These are phyloP conservation scores for Lentinus brumalis DNA, from an alignment of 768 basidiomycete species.

Conservation along the genomic window DNA sequence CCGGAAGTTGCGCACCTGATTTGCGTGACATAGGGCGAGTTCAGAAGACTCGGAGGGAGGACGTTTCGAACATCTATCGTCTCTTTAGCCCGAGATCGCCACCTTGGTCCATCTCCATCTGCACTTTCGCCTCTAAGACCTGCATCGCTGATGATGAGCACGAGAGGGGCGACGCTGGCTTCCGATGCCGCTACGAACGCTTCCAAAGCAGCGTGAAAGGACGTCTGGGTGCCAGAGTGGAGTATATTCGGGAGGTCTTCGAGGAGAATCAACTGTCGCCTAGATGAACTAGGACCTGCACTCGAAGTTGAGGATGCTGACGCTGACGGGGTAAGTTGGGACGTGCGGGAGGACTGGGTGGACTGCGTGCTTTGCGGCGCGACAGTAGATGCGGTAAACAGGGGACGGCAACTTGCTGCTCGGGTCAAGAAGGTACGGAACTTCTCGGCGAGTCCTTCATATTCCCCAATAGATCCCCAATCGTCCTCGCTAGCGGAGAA, in stretches of 20 bases:
- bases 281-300: neutral
- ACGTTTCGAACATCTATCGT: slow-evolving; percentile 70
- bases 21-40: slow-evolving; percentile 76
- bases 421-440: slow-evolving; percentile 77
- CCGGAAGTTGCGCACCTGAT: slow-evolving; percentile 59
- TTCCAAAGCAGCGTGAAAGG: slow-evolving; percentile 73
- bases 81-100: slow-evolving; percentile 50
- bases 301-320: slow-evolving; percentile 9
- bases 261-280: slow-evolving; percentile 69
- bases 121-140: slow-evolving; percentile 71
- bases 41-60: slow-evolving; percentile 65
- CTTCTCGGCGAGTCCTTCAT: slow-evolving; percentile 60
- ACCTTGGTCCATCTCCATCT: slow-evolving; percentile 45
- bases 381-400: slow-evolving; percentile 38
- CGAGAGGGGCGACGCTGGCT: slow-evolving; percentile 56
- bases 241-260: slow-evolving; percentile 93
- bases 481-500: slow-evolving; percentile 7
- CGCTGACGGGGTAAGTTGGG: neutral
- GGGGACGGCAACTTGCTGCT: slow-evolving; percentile 58
- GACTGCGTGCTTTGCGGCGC: slow-evolving; percentile 3
- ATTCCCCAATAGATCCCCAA: slow-evolving; percentile 29
- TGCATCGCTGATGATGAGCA: slow-evolving; percentile 83
- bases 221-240: slow-evolving; percentile 63
- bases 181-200: slow-evolving; percentile 45
- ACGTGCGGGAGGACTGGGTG: slow-evolving; percentile 1